phyloP scores from a whole-genome alignment of 108 stramenopile species.

The Discostella pseudostelligera region DNA sequence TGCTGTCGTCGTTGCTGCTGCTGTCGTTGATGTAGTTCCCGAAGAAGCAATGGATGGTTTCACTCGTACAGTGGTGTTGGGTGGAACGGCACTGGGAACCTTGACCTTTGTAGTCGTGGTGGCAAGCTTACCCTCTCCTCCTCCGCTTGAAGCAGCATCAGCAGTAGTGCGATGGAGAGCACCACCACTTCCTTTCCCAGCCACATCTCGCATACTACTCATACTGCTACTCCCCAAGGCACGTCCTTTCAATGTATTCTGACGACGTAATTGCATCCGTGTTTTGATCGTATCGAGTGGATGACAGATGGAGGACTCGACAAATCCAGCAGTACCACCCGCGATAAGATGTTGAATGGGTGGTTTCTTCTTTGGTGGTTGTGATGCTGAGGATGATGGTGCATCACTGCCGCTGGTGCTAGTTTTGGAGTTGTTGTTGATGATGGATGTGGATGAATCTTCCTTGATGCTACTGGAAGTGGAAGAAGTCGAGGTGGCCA shows the following conservation, averaged over 20 bases:
- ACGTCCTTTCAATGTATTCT: conserved; percentile 42
- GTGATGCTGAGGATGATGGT: too few relatives aligned
- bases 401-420: not conserved
- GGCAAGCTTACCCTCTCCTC: not conserved
- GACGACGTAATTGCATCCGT: conserved; percentile 88
- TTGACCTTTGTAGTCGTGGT: not conserved
- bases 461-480: too few relatives aligned
- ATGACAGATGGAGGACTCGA: conserved; percentile 90
- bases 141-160: not conserved
- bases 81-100: not conserved
- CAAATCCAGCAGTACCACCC: conserved; percentile 92
- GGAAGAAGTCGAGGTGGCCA: too few relatives aligned
- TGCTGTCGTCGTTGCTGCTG: not conserved
- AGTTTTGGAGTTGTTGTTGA: too few relatives aligned
- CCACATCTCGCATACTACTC: conserved; percentile 18
- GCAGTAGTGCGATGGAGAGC: conserved; percentile 13
- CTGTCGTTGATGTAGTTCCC: not conserved
- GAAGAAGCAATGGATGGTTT: conserved; percentile 15
- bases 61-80: conserved; percentile 12
- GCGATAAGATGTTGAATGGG: conserved; percentile 85
- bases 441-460: too few relatives aligned
- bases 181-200: not conserved
- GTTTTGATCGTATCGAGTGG: conserved; percentile 96
- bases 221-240: conserved; percentile 20
- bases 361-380: conserved; percentile 64